Base-by-base conservation (phyloP, 352 stramenopile genomes). In the Pythium dissimile region DNA sequence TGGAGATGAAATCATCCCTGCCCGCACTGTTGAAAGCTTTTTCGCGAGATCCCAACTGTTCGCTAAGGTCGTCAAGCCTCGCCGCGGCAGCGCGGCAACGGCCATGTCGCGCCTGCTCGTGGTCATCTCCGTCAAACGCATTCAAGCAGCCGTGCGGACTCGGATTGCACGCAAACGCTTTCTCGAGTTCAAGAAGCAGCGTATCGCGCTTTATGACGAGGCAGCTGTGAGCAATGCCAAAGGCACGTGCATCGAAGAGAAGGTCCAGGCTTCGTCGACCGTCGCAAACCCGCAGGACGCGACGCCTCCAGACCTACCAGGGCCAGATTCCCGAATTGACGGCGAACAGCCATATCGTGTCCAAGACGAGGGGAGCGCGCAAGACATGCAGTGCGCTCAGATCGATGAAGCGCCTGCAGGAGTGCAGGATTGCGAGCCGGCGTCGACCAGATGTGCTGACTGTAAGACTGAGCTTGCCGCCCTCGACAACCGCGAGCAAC, bases 51-150 rank as follows among this genome's bases (percentile, higher is more conserved):
- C 70, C 6, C 60, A 73, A 21, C 60, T 57, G 0, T 50, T 73
- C 38, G 55, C 42, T 34, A 66, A 60, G 30, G 51, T 53, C 8
- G 50, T 54, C 8, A 41, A 58, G 1, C 48, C 46, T 2, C 55
- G 55, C 23, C 34, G 64, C n/a, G 62, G 51, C 23, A 56, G 64
- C 38, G 57, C 61, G 5, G 52, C 57, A 2, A 50, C 51, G 16
- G 31, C 51, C 16, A 44, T 57, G 11, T 30, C 59, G 18, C 72
- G 64, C 34, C 50, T 73, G 28, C 38, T 67, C n/a, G 43, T 60
- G 11, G 42, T 77, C 15, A 65, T 80, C 24, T 69, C 65, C 0
- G 64, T 55, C 26, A 77, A 73, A 44, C 68, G 69, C 20, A 80
- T 80, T 30, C 71, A 80, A 49, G 44, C 68, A 1, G 48, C 58